Evolutionary conservation across 805 yeast species (phyloP), one percentile per base, ranked within the genome.

Genomic region (Candida pseudoglaebosa): DNA sequence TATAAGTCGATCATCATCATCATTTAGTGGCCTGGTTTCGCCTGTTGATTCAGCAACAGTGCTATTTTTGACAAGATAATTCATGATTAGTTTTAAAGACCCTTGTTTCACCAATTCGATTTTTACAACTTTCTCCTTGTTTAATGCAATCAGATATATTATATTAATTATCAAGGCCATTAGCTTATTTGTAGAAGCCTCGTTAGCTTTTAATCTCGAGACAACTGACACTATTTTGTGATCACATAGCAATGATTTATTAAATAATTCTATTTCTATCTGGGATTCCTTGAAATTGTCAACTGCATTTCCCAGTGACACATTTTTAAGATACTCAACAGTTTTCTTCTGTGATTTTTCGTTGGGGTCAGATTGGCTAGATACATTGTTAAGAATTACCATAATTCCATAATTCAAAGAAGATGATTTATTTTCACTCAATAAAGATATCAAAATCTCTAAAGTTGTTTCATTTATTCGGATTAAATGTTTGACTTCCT

Each of bases 101-200:
- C 79, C 80, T 46, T 74, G 77, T 34, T 66, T 59, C 7, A 70
- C 71, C 4, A 74, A 45, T n/a, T 59, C 68, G 8, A 57, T 52
- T 18, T 70, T 57, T 2, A 51, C 48, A 0, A 26, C 28, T 20
- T 52, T 51, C 6, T 45, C 50, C 33, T 56, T 66, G 16, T 49
- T 51, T 3, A 41, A 29, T 1, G 74, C 49, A 1, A 73, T 46
- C 49, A 64, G 62, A 41, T 55, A 50, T 7, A 75, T 43, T 1
- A 73, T 53, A 19, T 43, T 45, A 4, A 74, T 52, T 2, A 63
- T 39, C 41, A 59, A 62, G 17, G 50, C 49, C 4, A 51, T 30
- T 16, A 48, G 26, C 18, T 43, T 41, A 19, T 24, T 41, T 4
- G 40, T 43, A 37, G 33, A 31, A 37, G 48, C 4, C 36, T 41